Evolutionary conservation across 768 basidiomycete genomes (phyloP), one percentile per base, ranked within the genome.

Genomic region (Pleurotus pulmonarius): DNA sequence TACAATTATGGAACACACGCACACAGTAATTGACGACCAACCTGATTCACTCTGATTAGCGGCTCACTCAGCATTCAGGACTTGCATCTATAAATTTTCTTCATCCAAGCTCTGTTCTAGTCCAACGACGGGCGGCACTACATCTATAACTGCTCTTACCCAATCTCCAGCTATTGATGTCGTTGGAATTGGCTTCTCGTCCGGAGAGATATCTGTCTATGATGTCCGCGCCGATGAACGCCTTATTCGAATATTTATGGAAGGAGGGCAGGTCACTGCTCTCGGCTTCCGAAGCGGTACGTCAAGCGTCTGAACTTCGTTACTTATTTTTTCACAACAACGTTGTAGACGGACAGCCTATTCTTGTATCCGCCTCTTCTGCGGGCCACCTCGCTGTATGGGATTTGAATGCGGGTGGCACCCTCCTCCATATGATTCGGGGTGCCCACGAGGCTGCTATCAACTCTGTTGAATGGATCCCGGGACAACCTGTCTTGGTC

Each of bases 111-210:
- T 94, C 61, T 46, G 65, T 66, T 54, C 58, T 61, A 67, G 56
- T 70, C 67, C 43, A 62, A 41, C 54, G 62, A 43, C 64, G 60
- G 58, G 71, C 53, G 56, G 66, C 65, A 5, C 61, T 66, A 4
- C 69, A 64, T 51, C 90, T 7, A 83, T 98, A 61, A 94, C 92
- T 1, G 75, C 87, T 2, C 65, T 98, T 39, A 83, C 85, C 1
- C 97, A 97, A 67, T 95, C 94, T 7, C 95, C 96, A 22, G 97
- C 95, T 12, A 88, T 98, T 52, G 97, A 99, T 64, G 93, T 98
- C 8, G 80, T 98, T 39, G 97, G 92, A n/a, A 76, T 99, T 48
- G 96, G 94, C 1, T 92, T 91, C 67, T 76, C 86, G 1, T 91
- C 90, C 1, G 97, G 97, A 40, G 86, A 90, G 63, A 85, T 97